These are phyloP conservation scores for Suhomyces bribrorum DNA, from an alignment of 1,139 yeast genomes.

Conservation along the genomic window DNA sequence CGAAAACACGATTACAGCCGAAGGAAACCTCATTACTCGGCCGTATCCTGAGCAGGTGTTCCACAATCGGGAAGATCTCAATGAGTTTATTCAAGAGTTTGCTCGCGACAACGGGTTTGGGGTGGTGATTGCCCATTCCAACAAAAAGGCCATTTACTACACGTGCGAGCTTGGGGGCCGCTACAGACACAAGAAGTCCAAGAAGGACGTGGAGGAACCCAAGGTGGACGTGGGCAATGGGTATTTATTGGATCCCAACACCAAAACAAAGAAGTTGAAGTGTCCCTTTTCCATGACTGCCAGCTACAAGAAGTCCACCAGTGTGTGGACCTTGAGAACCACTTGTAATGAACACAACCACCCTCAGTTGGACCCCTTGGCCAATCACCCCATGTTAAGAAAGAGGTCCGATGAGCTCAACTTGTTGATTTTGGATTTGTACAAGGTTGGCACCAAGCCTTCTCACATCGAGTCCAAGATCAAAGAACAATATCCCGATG, in stretches of 20 bases:
- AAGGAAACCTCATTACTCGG: conserved; percentile 54
- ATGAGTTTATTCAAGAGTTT: conserved; percentile 57
- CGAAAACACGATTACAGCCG: conserved; percentile 50
- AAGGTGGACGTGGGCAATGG: conserved; percentile 37
- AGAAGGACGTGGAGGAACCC: conserved; percentile 28
- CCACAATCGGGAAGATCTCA: conserved; percentile 51
- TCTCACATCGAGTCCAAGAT: conserved; percentile 55
- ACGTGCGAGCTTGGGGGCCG: conserved; percentile 64
- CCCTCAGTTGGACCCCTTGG: conserved; percentile 57
- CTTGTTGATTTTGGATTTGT: conserved; percentile 52
- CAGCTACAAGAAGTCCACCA: conserved; percentile 48
- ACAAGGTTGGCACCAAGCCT: conserved; percentile 61
- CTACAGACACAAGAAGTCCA: conserved; percentile 54
- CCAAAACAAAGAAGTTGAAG: conserved; percentile 53
- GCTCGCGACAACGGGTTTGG: conserved; percentile 62
- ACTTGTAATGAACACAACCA: conserved; percentile 62
- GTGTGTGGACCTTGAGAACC: conserved; percentile 55
- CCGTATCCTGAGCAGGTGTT: conserved; percentile 58
- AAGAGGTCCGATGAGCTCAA: conserved; percentile 56
- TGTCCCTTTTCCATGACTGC: conserved; percentile 65
- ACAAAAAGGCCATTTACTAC: conserved; percentile 59
- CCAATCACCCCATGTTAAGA: conserved; percentile 59
- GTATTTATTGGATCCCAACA: conserved; percentile 43
- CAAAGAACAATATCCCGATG: conserved; percentile 55
- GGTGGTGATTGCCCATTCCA: conserved; percentile 60